phyloP scores from a whole-genome alignment of 192 early-diverging fungal genomes.

The Podila clonocystis region DNA sequence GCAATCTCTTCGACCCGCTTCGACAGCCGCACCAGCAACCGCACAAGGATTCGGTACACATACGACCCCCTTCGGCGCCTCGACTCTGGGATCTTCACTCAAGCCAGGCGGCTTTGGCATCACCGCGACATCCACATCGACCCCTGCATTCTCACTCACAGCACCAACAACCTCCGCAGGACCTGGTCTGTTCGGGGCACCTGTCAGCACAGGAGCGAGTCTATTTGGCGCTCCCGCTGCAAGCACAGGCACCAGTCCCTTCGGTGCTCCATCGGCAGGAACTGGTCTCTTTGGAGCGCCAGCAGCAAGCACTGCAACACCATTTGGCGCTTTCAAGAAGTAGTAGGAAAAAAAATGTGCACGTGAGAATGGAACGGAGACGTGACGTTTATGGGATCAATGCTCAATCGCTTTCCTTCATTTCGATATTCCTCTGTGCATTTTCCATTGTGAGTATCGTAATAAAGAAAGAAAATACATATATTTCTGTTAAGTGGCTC shows the following conservation, averaged over 20 bases:
- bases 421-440: no score
- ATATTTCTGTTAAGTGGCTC: no score
- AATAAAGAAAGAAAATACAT: no score
- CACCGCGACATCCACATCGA: conserved; percentile 9
- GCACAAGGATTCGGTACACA: background rate
- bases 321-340: no score
- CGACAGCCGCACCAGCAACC: conserved; percentile 1
- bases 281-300: conserved; percentile 5
- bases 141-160: conserved; percentile 8
- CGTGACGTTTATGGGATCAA: no score
- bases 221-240: conserved; percentile 1
- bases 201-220: background rate
- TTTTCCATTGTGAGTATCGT: no score
- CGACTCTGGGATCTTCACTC: background rate
- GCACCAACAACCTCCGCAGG: background rate
- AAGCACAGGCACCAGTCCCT: background rate
- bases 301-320: background rate
- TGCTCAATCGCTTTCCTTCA: no score
- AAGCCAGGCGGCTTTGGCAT: background rate
- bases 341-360: no score
- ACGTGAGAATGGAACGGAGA: no score
- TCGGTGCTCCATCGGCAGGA: background rate
- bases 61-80: no score
- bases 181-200: background rate
- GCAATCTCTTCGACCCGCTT: conserved; percentile 23